These are phyloP conservation scores for Diaporthe ampelina DNA, from an alignment of 2,329 filamentous ascomycete genomes.

Conservation along the genomic window DNA sequence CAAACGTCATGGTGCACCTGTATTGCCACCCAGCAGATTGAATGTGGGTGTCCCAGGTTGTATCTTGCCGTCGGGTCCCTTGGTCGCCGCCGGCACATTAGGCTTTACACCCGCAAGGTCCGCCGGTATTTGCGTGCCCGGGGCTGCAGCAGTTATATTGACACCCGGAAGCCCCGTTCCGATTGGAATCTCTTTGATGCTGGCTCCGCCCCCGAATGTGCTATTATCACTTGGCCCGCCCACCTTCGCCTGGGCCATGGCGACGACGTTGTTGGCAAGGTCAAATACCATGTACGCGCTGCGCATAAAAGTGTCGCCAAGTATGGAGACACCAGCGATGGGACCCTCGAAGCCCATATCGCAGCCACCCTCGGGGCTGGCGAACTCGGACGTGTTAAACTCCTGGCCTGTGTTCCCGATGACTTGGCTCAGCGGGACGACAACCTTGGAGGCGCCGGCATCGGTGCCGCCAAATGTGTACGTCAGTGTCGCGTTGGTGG, in stretches of 20 bases:
- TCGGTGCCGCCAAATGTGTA: too few species aligned
- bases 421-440: background rate
- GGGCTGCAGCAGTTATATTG: slow-evolving; percentile 1
- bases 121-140: slow-evolving; percentile 9
- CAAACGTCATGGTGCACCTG: background rate
- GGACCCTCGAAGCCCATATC: slow-evolving; percentile 21
- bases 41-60: background rate
- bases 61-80: background rate
- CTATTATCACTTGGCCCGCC: background rate
- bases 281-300: slow-evolving; percentile 70
- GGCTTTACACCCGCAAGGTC: slow-evolving; percentile 3
- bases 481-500: too few species aligned
- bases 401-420: background rate
- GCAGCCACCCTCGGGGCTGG: background rate
- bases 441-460: background rate
- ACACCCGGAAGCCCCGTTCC: background rate
- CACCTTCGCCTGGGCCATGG: slow-evolving; percentile 61
- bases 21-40: background rate
- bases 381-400: slow-evolving; percentile 5
- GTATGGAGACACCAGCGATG: slow-evolving; percentile 42
- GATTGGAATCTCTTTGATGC: slow-evolving; percentile 3
- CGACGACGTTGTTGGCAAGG: slow-evolving; percentile 64
- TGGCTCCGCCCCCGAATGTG: background rate
- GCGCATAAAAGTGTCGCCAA: slow-evolving; percentile 68
- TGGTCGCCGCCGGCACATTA: background rate